Evolutionary conservation across 371 early-diverging fungal genomes (phyloP).

Genomic region (Modicella reniformis): DNA sequence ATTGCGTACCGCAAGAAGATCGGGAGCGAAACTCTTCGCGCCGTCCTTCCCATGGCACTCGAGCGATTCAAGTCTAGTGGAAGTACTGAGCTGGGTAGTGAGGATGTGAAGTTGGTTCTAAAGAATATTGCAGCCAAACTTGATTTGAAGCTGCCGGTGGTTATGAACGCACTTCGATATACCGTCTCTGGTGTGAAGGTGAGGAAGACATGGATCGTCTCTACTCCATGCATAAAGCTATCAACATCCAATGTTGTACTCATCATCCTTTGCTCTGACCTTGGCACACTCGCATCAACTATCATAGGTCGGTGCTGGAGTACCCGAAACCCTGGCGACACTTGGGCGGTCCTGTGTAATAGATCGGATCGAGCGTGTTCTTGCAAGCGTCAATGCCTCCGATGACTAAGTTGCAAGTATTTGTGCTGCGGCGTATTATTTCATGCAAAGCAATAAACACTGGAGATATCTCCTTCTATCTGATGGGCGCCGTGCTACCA

Average conservation of each 20-base stretch:
- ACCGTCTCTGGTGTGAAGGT: conserved; percentile 69
- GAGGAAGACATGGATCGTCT: neutral
- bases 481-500: no score
- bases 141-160: conserved; percentile 58
- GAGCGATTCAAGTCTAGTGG: conserved; percentile 41
- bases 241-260: neutral
- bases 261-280: neutral
- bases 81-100: conserved; percentile 6
- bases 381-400: neutral
- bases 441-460: no score
- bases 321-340: conserved; percentile 64
- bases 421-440: no score
- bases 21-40: conserved; percentile 57
- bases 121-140: conserved; percentile 42
- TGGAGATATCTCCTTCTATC: no score
- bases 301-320: conserved; percentile 66
- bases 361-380: conserved; percentile 41
- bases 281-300: neutral
- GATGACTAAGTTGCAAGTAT: no score
- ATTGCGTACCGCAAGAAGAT: conserved; percentile 58
- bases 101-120: conserved; percentile 31
- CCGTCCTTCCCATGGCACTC: conserved; percentile 38
- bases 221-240: no score
- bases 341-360: conserved; percentile 61
- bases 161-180: conserved; percentile 75